Percentiles rank a stretch among this genome's conserved stretches.
These are phyloP conservation scores for Candida coleopterorum DNA, from an alignment of 805 yeast species.

Conservation along the genomic window DNA sequence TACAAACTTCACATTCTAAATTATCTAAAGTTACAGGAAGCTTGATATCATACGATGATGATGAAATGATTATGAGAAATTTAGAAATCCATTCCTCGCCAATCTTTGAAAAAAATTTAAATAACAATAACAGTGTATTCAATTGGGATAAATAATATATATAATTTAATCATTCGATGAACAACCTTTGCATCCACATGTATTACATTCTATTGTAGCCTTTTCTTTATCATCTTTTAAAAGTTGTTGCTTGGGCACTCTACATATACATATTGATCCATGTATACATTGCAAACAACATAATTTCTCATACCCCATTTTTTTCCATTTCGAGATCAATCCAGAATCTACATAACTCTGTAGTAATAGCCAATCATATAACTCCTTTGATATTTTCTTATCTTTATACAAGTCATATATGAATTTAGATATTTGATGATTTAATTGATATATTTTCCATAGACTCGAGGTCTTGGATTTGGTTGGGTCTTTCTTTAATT, in stretches of 20 bases:
- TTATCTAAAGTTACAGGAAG: conserved; percentile 16
- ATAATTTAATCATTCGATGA: conserved; percentile 58
- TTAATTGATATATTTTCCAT: conserved; percentile 68
- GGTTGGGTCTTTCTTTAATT: conserved; percentile 27
- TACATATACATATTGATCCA: conserved; percentile 71
- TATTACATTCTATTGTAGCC: conserved; percentile 50
- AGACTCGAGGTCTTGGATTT: conserved; percentile 51
- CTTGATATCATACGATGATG: conserved; percentile 40
- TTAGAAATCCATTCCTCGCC: conserved; percentile 21
- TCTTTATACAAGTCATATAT: conserved; percentile 70
- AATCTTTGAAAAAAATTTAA: conserved; percentile 1
- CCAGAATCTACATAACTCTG: conserved; percentile 63
- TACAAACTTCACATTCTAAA: conserved; percentile 7
- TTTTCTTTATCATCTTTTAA: conserved; percentile 20
- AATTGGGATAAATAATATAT: conserved; percentile 3
- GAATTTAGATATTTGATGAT: conserved; percentile 73
- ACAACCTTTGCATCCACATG: conserved; percentile 86
- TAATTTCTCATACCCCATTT: conserved; percentile 78
- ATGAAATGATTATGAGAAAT: conserved; percentile 40
- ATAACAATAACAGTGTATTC: conserved; percentile 9
- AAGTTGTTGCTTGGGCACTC: conserved; percentile 68
- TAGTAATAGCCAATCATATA: conserved; percentile 70
- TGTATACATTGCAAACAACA: conserved; percentile 78
- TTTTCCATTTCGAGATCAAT: conserved; percentile 77
- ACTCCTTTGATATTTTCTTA: conserved; percentile 57